phyloP scores from a whole-genome alignment of 2,329 filamentous ascomycete species.

The Pseudonectria foliicola region DNA sequence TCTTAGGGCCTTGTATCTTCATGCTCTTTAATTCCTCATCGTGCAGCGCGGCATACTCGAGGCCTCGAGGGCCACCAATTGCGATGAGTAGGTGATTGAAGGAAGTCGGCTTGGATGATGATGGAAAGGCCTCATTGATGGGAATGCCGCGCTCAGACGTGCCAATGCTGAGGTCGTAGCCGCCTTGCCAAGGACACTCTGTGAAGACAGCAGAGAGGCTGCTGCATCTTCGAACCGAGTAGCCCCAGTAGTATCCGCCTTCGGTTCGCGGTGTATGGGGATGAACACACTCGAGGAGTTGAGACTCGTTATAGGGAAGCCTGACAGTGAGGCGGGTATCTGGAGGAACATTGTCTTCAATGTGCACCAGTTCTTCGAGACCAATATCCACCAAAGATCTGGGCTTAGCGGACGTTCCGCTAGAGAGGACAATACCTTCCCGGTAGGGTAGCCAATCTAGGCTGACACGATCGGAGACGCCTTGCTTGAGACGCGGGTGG shows the following conservation, averaged over 20 bases:
- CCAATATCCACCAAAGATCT: conserved; percentile 54
- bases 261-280: conserved; percentile 65
- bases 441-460: conserved; percentile 70
- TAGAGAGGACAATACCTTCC: conserved; percentile 62
- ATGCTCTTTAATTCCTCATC: conserved; percentile 48
- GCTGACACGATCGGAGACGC: no score
- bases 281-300: conserved; percentile 52
- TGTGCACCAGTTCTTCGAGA: conserved; percentile 45
- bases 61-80: conserved; percentile 72
- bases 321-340: conserved; percentile 69
- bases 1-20: conserved; percentile 57
- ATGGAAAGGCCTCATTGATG: conserved; percentile 38
- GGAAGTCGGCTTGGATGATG: conserved; percentile 28
- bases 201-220: conserved; percentile 70
- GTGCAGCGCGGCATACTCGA: conserved; percentile 67
- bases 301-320: conserved; percentile 44
- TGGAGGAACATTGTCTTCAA: conserved; percentile 56
- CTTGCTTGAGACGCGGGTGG: conserved; percentile 57
- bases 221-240: conserved; percentile 57
- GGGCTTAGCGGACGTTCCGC: conserved; percentile 32
- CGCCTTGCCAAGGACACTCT: conserved; percentile 64
- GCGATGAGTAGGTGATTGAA: conserved; percentile 72
- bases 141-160: conserved; percentile 70
- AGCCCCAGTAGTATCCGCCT: conserved; percentile 83
- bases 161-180: conserved; percentile 77